Evolutionary conservation across 2,329 filamentous ascomycete species (phyloP), one percentile per base, ranked within the genome.

Genomic region (Zymoseptoria pseudotritici): DNA sequence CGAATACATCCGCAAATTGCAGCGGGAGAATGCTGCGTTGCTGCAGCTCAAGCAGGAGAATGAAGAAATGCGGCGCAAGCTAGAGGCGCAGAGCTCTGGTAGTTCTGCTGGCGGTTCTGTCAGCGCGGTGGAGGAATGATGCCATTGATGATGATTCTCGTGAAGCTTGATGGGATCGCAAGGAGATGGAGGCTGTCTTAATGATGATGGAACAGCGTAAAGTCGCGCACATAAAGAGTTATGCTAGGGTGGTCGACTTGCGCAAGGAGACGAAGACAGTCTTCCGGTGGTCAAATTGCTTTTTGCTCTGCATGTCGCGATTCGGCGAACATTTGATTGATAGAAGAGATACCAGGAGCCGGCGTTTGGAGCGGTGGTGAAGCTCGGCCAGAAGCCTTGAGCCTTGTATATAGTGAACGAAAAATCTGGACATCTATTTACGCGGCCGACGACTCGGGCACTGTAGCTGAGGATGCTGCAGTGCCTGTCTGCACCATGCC

Each of bases 1-100:
- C 69, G 87, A 92, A 59, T 97, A 97, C 72, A 97, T 99, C 77
- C 93, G 90, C 75, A 83, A 86, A 61, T 76, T 99, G 62, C 86
- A 95, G 74, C 79, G 84, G 67, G 89, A 95, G 71, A 65, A 69
- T 49, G 63, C 64, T 31, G 57, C 54, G 2, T 61, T 70, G 42
- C 61, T 65, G 19, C 57, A 65, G 53, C 57, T 66, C 29, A 65
- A 69, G 55, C 66, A 67, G 59, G 67, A 72, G 57, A 65, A 71
- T 17, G 69, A 69, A 24, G 69, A 70, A 55, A 66, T 73, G 67
- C 65, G 61, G 51, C 61, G 60, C 55, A 65, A 59, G 54, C 58
- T 72, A 17, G 65, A 64, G 20, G 57, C 51, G 29, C 57, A 59
- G 53, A 56, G 21, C 51, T 55, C 54, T 7, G 53, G 31, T 21